Evolutionary conservation across 2,329 filamentous ascomycete genomes (phyloP).

Genomic region (Chaetomium strumarium): DNA sequence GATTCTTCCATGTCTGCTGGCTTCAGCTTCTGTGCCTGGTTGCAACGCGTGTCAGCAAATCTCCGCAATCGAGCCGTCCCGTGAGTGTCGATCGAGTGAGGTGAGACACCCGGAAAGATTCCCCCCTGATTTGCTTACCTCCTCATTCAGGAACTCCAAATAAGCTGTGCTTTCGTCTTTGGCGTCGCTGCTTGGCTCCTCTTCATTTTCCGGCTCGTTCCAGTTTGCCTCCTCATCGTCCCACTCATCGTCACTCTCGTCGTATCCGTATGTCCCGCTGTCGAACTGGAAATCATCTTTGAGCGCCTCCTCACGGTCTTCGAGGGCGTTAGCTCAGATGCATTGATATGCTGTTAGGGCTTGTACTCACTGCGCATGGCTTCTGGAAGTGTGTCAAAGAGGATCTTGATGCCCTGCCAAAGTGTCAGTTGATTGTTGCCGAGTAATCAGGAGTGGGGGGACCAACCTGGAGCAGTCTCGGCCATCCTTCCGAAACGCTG

Average conservation of each 20-base stretch:
- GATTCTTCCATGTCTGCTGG: conserved; percentile 61
- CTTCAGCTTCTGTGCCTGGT: conserved; percentile 75
- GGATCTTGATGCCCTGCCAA: conserved; percentile 66
- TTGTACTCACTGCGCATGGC: conserved; percentile 70
- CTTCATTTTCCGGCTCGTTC: conserved; percentile 66
- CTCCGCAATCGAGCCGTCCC: conserved; percentile 8
- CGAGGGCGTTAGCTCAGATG: conserved; percentile 23
- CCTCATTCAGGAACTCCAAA: conserved; percentile 90
- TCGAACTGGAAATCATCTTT: conserved; percentile 78
- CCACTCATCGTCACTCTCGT: conserved; percentile 69
- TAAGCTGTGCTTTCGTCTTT: conserved; percentile 93
- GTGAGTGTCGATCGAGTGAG: conserved; percentile 6
- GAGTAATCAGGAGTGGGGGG: conserved; percentile 26
- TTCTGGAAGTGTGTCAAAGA: conserved; percentile 86
- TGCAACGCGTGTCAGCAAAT: conserved; percentile 22
- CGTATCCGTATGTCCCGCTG: conserved; percentile 52
- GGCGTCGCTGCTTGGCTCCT: conserved; percentile 56
- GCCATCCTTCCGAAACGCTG: conserved; percentile 96
- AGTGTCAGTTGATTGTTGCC: conserved; percentile 10
- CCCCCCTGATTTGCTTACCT: conserved; percentile 49
- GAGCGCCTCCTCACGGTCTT: conserved; percentile 84
- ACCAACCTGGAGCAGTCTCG: conserved; percentile 64
- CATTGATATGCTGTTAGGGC: too few species aligned
- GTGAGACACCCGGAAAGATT: neutral
- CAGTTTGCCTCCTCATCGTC: conserved; percentile 77